Percentiles rank a stretch among this genome's conserved stretches.
phyloP scores from a whole-genome alignment of 2,329 filamentous ascomycete genomes.

The Colletotrichum sansevieriae region DNA sequence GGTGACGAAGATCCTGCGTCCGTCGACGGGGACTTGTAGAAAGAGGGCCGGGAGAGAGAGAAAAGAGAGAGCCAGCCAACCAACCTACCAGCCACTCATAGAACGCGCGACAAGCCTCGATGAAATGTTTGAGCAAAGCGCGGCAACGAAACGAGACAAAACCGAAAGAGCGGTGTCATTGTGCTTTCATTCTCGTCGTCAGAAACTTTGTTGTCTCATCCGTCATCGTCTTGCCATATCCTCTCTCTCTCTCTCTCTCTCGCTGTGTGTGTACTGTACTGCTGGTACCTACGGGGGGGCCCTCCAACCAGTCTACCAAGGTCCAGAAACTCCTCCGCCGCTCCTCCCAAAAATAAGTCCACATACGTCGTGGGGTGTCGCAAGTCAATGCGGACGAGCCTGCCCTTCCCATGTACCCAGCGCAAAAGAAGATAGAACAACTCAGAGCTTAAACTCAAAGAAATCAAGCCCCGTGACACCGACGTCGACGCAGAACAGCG shows the following conservation, averaged over 20 bases:
- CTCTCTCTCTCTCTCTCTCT: no score
- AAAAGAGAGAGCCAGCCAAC: no score
- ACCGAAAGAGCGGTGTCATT: slow-evolving; percentile 28
- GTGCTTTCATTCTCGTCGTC: slow-evolving; percentile 25
- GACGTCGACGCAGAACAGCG: slow-evolving; percentile 82
- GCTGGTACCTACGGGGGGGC: no score
- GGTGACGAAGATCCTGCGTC: no score
- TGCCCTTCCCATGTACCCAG: background rate
- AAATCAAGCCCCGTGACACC: slow-evolving; percentile 74
- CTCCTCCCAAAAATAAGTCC: no score
- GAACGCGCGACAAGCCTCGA: background rate
- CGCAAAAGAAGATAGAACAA: background rate
- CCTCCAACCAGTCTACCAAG: background rate
- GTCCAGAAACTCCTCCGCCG: background rate
- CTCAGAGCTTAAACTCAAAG: slow-evolving; percentile 71
- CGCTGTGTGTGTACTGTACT: no score
- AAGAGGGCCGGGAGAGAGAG: no score
- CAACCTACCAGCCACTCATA: no score
- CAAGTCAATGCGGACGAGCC: background rate
- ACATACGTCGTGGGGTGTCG: no score
- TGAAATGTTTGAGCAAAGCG: slow-evolving; percentile 9
- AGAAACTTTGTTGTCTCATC: background rate
- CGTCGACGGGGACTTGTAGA: no score
- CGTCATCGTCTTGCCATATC: background rate
- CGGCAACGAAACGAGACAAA: slow-evolving; percentile 4